Evolutionary conservation across 208 protist genomes (phyloP).

Genomic region (Acanthamoeba lenticulata): DNA sequence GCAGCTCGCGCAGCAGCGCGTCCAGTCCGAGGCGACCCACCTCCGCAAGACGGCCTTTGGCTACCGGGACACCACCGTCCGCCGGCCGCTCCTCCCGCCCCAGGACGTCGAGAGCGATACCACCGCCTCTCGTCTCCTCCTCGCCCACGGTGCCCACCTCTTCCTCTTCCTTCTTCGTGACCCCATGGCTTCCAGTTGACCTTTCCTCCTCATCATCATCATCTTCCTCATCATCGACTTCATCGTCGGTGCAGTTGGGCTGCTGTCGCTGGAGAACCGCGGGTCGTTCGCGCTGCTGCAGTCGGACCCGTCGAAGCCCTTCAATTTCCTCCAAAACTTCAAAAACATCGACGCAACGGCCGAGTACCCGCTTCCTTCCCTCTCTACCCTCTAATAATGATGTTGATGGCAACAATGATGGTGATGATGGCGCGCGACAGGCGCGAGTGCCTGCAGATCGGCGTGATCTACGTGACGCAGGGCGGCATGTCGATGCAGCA

Average conservation of each 20-base stretch:
- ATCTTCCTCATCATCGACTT: too few relatives aligned
- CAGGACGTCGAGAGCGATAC: slow-evolving; percentile 59
- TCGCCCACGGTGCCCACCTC: slow-evolving; percentile 25
- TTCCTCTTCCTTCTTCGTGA: too few relatives aligned
- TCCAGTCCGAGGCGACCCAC: background rate
- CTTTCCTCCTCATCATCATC: too few relatives aligned
- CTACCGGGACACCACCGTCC: slow-evolving; percentile 23
- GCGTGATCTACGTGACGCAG: slow-evolving; percentile 38
- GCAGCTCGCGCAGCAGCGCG: background rate
- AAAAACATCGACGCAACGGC: slow-evolving; percentile 22
- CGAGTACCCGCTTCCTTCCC: background rate
- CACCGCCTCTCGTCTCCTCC: slow-evolving; percentile 29
- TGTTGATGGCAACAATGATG: too few relatives aligned
- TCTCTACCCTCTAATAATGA: background rate
- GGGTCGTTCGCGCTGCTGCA: slow-evolving; percentile 38
- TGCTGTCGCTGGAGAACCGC: slow-evolving; percentile 57
- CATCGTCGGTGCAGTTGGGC: background rate
- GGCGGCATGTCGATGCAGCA: slow-evolving; percentile 29
- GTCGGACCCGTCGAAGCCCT: slow-evolving; percentile 29
- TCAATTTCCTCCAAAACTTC: slow-evolving; percentile 67
- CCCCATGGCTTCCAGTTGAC: too few relatives aligned
- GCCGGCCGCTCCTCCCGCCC: background rate
- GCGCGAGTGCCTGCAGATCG: slow-evolving; percentile 33
- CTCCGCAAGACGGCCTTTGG: slow-evolving; percentile 46
- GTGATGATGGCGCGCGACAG: background rate